A percentile compares a stretch with the other conserved stretches of the same genome.
Conservation (phyloP, 768 basidiomycete species). For the Termitomyces sp. region DNA sequence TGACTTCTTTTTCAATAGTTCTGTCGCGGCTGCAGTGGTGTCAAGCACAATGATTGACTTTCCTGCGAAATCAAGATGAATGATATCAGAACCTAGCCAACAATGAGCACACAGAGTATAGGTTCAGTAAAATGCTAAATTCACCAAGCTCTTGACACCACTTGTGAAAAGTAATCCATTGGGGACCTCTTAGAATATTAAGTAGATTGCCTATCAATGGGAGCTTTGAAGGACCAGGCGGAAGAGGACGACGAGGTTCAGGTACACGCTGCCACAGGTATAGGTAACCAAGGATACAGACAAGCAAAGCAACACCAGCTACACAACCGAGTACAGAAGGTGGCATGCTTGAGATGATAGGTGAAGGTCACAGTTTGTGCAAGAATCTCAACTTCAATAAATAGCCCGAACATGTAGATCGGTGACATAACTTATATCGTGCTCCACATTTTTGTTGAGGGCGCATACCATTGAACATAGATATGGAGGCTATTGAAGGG, state of each 20-base stretch:
- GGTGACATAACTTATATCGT: not conserved
- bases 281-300: not conserved
- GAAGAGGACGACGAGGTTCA: constrained; percentile 3
- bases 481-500: no score
- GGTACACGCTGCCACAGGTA: not conserved
- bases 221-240: constrained; percentile 1
- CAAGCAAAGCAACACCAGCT: not conserved
- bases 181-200: not conserved
- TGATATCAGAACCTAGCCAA: not conserved
- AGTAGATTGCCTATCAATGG: constrained; percentile 11
- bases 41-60: not conserved
- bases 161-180: constrained; percentile 12
- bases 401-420: not conserved
- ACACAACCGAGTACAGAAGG: not conserved
- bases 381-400: not conserved
- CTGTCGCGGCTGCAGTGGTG: not conserved
- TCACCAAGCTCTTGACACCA: constrained; percentile 15
- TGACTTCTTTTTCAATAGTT: not conserved
- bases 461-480: no score
- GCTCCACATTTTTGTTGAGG: no score
- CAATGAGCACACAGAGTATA: not conserved
- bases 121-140: not conserved
- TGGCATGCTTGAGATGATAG: not conserved
- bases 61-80: not conserved
- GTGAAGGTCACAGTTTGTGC: not conserved